Evolutionary conservation across 352 stramenopile genomes (phyloP), one percentile per base, ranked within the genome.

Genomic region (Phytophthora sp.): DNA sequence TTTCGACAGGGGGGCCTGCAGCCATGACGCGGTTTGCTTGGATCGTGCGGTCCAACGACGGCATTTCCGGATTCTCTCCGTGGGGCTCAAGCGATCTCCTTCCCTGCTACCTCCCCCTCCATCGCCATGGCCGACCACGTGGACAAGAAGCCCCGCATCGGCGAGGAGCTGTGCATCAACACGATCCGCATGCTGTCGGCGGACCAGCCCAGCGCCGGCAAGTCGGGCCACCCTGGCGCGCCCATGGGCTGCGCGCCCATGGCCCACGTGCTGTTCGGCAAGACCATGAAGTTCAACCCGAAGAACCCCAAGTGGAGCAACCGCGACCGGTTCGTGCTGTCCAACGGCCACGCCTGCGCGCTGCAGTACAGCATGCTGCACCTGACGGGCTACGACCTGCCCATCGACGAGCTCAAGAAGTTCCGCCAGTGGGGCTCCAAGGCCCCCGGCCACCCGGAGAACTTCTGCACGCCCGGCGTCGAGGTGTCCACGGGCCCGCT

Each of bases 331-430:
- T 99, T 99, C 75, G 95, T 99, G 50, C 87, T 99, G 48, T 98
- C 91, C 45, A 99, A 99, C 77, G 98, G 98, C 58, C 98, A 99
- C 80, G 96, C 93, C 27, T 99, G 97, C 82, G 97, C 97, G 30
- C 88, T 99, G 51, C 97, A 99, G 76, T 99, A 99, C 87, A 92
- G 88, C 39, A 99, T 99, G 97, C 87, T 99, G 56, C 95, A 99
- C 79, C 87, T 99, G 26, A 97, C 91, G 42, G 98, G 97, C 54
- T 98, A 96, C 81, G 91, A 97, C 68, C 68, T 99, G 18, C 82
- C 84, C 26, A 84, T 99, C 35, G 96, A 99, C n/a, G 96, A 99
- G 76, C 85, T 99, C 37, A 98, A 98, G 76, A 72, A 82, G 37
- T 99, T 99, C 84, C 95, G 98, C 54, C 91, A 98, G 76, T 84